A percentile compares a stretch with the other conserved stretches of the same genome.
Conservation (phyloP, 208 protist genomes). For the Angomonas deanei region DNA sequence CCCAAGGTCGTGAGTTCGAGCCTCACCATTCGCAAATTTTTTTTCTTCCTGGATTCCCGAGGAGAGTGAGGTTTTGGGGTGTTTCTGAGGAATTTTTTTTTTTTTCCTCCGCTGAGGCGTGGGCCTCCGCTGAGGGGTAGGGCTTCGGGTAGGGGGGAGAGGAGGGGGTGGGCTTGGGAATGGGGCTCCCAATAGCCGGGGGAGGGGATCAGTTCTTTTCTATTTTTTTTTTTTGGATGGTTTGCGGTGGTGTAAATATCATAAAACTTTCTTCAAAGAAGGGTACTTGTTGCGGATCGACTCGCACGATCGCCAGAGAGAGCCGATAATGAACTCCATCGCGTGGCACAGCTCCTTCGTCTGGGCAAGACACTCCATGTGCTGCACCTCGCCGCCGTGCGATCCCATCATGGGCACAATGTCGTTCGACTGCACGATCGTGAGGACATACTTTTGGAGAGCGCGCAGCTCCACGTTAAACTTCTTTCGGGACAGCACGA, state of each 20-base stretch:
- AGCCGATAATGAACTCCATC: slow-evolving; percentile 69
- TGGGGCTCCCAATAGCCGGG: too few species aligned
- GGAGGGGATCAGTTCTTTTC: too few species aligned
- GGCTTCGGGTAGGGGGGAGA: too few species aligned
- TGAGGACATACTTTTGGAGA: slow-evolving; percentile 51
- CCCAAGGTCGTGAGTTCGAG: slow-evolving; percentile 93
- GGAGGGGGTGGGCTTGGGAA: too few species aligned
- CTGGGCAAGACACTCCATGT: slow-evolving; percentile 59
- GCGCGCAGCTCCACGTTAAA: slow-evolving; percentile 34
- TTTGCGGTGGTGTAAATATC: not conserved
- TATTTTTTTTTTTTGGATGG: not conserved
- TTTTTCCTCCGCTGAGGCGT: too few species aligned
- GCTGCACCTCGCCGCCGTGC: slow-evolving; percentile 65
- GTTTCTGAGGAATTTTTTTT: too few species aligned
- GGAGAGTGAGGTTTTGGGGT: too few species aligned
- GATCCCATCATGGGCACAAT: slow-evolving; percentile 63
- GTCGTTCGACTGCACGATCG: slow-evolving; percentile 63
- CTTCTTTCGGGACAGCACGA: slow-evolving; percentile 47
- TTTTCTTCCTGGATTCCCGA: too few species aligned
- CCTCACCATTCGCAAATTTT: slow-evolving; percentile 48
- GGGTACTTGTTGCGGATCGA: slow-evolving; percentile 47
- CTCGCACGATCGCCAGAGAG: slow-evolving; percentile 67
- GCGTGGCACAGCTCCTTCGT: slow-evolving; percentile 75
- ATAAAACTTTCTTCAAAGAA: slow-evolving; percentile 46
- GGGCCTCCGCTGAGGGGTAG: not conserved